phyloP scores from a whole-genome alignment of 176 grass and related monocot species.

The Lolium multiflorum region DNA sequence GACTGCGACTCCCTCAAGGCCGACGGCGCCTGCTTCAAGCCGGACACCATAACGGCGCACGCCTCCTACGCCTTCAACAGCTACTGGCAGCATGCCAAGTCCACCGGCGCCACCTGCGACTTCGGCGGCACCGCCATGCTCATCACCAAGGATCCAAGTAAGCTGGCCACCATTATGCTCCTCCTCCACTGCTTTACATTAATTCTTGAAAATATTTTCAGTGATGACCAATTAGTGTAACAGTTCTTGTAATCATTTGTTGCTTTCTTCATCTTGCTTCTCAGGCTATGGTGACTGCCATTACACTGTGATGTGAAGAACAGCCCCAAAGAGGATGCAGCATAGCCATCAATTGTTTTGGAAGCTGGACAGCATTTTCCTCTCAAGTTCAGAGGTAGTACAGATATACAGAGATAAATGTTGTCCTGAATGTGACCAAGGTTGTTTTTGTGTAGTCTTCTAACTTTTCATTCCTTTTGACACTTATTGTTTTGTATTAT shows the following conservation, averaged over 20 bases:
- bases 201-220: background rate
- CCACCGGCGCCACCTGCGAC: slow-evolving; percentile 86
- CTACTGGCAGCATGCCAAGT: slow-evolving; percentile 83
- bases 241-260: background rate
- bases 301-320: slow-evolving; percentile 68
- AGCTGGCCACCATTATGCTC: slow-evolving; percentile 13
- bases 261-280: background rate
- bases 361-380: slow-evolving; percentile 8
- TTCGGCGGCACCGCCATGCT: slow-evolving; percentile 89
- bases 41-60: slow-evolving; percentile 70
- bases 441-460: slow-evolving; percentile 50
- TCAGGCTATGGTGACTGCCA: slow-evolving; percentile 74
- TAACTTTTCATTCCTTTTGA: slow-evolving; percentile 38
- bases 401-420: background rate
- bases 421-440: background rate
- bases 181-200: background rate
- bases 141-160: slow-evolving; percentile 94
- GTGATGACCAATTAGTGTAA: background rate
- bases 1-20: slow-evolving; percentile 74
- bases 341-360: slow-evolving; percentile 2
- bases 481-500: slow-evolving; percentile 44
- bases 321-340: background rate
- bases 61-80: slow-evolving; percentile 94
- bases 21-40: slow-evolving; percentile 65
- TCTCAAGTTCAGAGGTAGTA: slow-evolving; percentile 27